Evolutionary conservation across 768 basidiomycete species (phyloP).

Genomic region (Hericium rajendrae): DNA sequence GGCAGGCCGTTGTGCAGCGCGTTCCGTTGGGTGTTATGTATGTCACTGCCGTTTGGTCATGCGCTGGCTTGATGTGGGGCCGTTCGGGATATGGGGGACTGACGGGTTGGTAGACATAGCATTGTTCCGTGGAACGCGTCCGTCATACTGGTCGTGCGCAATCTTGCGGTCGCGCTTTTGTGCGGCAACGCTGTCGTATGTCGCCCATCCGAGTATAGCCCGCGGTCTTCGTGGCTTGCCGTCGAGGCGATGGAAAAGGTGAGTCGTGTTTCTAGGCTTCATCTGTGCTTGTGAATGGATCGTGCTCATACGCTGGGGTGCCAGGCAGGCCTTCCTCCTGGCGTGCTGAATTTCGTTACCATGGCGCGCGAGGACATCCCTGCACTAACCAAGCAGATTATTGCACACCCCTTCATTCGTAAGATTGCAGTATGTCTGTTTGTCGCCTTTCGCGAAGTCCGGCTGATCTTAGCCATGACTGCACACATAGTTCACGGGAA

Average conservation of each 20-base stretch:
- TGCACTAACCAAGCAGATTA: conserved; percentile 36
- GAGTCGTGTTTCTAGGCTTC: not conserved
- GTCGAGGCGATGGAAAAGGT: not conserved
- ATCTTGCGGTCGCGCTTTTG: conserved; percentile 35
- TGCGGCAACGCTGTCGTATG: conserved; percentile 50
- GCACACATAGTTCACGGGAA: conserved; percentile 41
- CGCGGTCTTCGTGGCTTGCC: conserved; percentile 33
- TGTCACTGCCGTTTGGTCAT: conserved; percentile 10
- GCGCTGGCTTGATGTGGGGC: too few species aligned
- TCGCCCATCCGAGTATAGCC: conserved; percentile 42
- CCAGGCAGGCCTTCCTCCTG: conserved; percentile 48
- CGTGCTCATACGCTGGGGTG: not conserved
- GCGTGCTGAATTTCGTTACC: conserved; percentile 48
- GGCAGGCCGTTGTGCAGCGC: conserved; percentile 31
- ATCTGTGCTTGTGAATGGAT: not conserved
- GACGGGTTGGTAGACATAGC: conserved; percentile 27
- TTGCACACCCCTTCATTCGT: conserved; percentile 42
- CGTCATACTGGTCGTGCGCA: conserved; percentile 33
- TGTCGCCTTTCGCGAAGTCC: not conserved
- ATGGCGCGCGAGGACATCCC: conserved; percentile 36
- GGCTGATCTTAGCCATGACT: not conserved
- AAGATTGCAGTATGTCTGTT: conserved; percentile 37
- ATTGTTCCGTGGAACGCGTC: conserved; percentile 54
- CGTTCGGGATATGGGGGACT: too few species aligned
- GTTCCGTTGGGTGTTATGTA: conserved; percentile 46